Percentiles rank a stretch among this genome's conserved stretches.
These are phyloP conservation scores for Dicorynia guianensis DNA, from an alignment of 306 rosid genomes.

Conservation along the genomic window DNA sequence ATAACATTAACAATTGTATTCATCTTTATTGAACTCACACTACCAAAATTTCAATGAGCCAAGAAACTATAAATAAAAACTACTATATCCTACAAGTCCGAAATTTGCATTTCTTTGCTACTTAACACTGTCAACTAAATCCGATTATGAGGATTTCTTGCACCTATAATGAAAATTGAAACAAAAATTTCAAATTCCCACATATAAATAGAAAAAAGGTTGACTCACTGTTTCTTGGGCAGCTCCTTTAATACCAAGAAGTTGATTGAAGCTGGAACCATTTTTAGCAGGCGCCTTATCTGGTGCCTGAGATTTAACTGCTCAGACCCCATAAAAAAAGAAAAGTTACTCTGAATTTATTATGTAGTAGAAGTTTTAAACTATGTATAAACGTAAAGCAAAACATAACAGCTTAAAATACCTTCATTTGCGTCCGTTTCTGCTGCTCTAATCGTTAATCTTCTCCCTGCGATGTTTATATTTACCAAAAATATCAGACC, in stretches of 20 bases:
- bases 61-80: too few species aligned
- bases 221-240: too few species aligned
- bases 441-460: constrained; percentile 61
- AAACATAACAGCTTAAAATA: constrained; percentile 10
- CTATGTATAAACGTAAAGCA: not conserved
- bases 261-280: too few species aligned
- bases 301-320: constrained; percentile 65
- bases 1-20: not conserved
- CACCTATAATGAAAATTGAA: constrained; percentile 17
- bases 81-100: too few species aligned
- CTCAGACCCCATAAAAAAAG: not conserved
- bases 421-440: constrained; percentile 76
- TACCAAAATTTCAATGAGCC: too few species aligned
- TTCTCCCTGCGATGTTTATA: constrained; percentile 54
- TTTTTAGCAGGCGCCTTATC: constrained; percentile 51
- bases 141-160: not conserved
- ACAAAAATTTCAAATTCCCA: not conserved
- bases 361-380: not conserved
- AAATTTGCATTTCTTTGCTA: not conserved
- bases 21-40: not conserved
- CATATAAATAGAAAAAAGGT: too few species aligned
- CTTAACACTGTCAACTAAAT: not conserved
- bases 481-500: constrained; percentile 19
- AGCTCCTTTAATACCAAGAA: too few species aligned
- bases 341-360: not conserved